Base-by-base conservation (phyloP, 306 rosid species). In the Canavalia ensiformis region DNA sequence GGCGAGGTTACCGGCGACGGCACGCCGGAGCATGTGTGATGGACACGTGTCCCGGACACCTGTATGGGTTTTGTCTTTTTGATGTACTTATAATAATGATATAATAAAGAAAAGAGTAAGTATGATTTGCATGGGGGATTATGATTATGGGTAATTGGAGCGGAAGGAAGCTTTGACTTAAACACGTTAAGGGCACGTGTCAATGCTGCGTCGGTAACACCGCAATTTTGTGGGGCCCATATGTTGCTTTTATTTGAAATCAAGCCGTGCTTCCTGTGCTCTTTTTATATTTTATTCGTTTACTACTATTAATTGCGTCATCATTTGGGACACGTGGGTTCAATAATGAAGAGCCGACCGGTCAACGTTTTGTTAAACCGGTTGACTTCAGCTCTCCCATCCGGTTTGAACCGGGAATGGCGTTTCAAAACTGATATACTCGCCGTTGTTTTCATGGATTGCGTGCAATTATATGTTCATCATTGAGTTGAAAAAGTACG, bases 191-290 rank as follows among this genome's bases (percentile, higher is more conserved):
- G 45, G 10, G n/a, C 72, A 90, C 94, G 96, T 89, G 97, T 83
- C 84, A 4, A 1, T 0, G 13, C 12, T 0, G 0, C 0, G 60
- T 75, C 34, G 85, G 90, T 34, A 86, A 84, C 81, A 72, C 34
- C 69, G 28, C 5, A 67, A 13, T 2, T 0, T 12, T 34, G 37
- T 81, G 90, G 92, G 82, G 31, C 74, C 94, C 88, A 78, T 1
- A n/a, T 7, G 4, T 82, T 60, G 65, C 91, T 86, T 87, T 89
- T 84, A 74, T 89, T 85, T 78, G 80, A 85, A 82, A 87, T 71
- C 84, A 68, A 39, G 85, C 83, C 90, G 79, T 86, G 97, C 65
- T 70, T 82, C 97, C 41, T 88, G 97, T 84, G 90, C 65, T 59
- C 33, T 37, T 69, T 68, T 62, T 42, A 59, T 55, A 66, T 55